phyloP scores from a whole-genome alignment of 306 rosid species.

The Carpinus viminea region DNA sequence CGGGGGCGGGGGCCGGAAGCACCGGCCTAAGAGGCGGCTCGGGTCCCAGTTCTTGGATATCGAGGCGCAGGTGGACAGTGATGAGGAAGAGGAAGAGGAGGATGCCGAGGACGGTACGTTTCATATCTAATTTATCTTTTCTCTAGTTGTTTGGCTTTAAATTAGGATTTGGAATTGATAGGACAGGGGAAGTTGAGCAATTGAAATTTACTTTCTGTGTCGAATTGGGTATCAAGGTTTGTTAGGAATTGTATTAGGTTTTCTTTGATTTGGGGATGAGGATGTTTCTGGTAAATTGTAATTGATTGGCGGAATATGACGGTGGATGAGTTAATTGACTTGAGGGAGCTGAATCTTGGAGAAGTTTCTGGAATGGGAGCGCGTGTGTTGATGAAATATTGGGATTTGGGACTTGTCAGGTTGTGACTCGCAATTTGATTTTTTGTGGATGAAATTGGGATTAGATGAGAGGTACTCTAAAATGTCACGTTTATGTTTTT shows the following conservation, averaged over 20 bases:
- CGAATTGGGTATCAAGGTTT: background rate
- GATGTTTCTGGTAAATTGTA: too few relatives aligned
- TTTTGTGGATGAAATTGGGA: background rate
- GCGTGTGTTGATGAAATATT: too few relatives aligned
- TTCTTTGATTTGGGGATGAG: too few relatives aligned
- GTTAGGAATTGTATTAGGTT: too few relatives aligned
- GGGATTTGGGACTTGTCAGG: background rate
- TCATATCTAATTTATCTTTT: background rate
- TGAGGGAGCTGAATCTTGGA: too few relatives aligned
- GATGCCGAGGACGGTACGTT: constrained; percentile 85
- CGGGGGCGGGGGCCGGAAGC: constrained; percentile 37
- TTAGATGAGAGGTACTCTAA: background rate
- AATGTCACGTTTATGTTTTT: background rate
- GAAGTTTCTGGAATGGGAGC: too few relatives aligned
- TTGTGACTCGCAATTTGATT: background rate
- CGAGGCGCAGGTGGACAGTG: constrained; percentile 76
- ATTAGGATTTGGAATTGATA: background rate
- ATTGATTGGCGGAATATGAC: too few relatives aligned
- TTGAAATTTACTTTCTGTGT: background rate
- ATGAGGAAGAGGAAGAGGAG: constrained; percentile 92
- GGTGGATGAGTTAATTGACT: too few relatives aligned
- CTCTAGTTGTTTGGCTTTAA: background rate
- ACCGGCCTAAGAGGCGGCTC: constrained; percentile 40
- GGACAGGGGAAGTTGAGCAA: background rate
- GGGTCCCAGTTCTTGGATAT: constrained; percentile 69